Percentiles rank a stretch among this genome's conserved stretches.
phyloP scores from a whole-genome alignment of 495 filamentous ascomycete genomes.

The Podospora pseudocomata region DNA sequence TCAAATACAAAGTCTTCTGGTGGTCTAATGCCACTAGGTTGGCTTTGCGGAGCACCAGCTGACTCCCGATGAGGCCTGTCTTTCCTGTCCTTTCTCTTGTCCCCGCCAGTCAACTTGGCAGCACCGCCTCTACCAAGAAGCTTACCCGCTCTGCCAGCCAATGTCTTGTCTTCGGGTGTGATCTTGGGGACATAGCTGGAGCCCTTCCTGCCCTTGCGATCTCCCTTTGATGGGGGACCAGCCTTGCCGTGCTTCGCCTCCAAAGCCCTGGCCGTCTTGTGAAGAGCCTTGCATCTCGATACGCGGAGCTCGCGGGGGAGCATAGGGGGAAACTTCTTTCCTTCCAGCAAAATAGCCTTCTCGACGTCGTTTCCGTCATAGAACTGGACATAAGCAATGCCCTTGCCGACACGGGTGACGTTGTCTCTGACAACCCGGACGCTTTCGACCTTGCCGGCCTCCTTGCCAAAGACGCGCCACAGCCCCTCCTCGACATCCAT shows the following conservation, averaged over 20 bases:
- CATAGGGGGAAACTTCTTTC: slow-evolving; percentile 89
- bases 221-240: slow-evolving; percentile 1
- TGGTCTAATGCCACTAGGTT: slow-evolving; percentile 33
- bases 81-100: slow-evolving; percentile 25
- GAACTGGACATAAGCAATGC: slow-evolving; percentile 98
- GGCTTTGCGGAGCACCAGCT: slow-evolving; percentile 2
- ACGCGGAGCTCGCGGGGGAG: slow-evolving; percentile 86
- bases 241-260: slow-evolving; percentile 29
- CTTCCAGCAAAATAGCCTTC: slow-evolving; percentile 76
- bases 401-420: slow-evolving; percentile 89
- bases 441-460: slow-evolving; percentile 80
- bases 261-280: slow-evolving; percentile 59
- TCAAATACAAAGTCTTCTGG: slow-evolving; percentile 82
- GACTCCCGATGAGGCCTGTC: slow-evolving; percentile 24
- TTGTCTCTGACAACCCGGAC: slow-evolving; percentile 90
- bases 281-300: slow-evolving; percentile 70
- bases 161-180: slow-evolving; percentile 63
- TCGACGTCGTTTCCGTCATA: slow-evolving; percentile 81
- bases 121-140: slow-evolving; percentile 80
- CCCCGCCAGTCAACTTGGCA: slow-evolving; percentile 48
- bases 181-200: slow-evolving; percentile 59
- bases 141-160: slow-evolving; percentile 73
- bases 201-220: slow-evolving; percentile 17
- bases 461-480: slow-evolving; percentile 76
- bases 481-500: slow-evolving; percentile 93